Base-by-base conservation (phyloP, 2,329 filamentous ascomycete genomes). In the Trichoderma pleuroti region DNA sequence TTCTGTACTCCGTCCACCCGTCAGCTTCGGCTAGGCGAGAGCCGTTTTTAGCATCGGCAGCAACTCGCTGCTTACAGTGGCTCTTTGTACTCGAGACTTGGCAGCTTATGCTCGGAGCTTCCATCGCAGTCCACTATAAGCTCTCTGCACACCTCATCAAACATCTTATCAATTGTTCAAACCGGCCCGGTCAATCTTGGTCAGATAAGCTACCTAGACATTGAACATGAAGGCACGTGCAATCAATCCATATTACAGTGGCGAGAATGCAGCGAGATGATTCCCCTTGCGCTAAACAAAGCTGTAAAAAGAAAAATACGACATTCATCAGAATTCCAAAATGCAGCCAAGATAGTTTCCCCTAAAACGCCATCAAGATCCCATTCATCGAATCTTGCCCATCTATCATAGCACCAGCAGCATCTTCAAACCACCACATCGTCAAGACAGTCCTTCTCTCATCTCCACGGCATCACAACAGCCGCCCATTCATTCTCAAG, bases 331-430 rank as follows among this genome's bases (percentile, higher is more conserved):
- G 8, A 49, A 14, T 21, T 32, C 21, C 52, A 54, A 56, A 66
- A 21, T 59, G 26, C 34, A 26, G 36, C 32, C 11, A 30, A 21
- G 36, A 28, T 52, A 39, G 11, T 57, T 46, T 49, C 56, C 56
- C 65, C 39, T 24, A 24, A 61, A 67, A 68, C 66, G 66, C 66
- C 56, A 61, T 61, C 65, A n/a, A 61, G 39, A 52, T 36, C 21
- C 5, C 3, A n/a, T n/a, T n/a, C n/a, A 24, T 21, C 3, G 5
- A 7, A 52, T 8, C 0, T 52, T 52, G 66, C 46, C 39, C 26
- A 21, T 52, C 16, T 52, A 30, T 56, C 39, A 14, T 12, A 61
- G 30, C 10, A 59, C 7, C 16, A 16, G 14, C 16, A 16, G 14
- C 34, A 24, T 10, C 46, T 59, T n/a, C 1, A 21, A 61, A 11